Evolutionary conservation across 23 red algal genomes (phyloP).

Genomic region (Gracilaria caudata): DNA sequence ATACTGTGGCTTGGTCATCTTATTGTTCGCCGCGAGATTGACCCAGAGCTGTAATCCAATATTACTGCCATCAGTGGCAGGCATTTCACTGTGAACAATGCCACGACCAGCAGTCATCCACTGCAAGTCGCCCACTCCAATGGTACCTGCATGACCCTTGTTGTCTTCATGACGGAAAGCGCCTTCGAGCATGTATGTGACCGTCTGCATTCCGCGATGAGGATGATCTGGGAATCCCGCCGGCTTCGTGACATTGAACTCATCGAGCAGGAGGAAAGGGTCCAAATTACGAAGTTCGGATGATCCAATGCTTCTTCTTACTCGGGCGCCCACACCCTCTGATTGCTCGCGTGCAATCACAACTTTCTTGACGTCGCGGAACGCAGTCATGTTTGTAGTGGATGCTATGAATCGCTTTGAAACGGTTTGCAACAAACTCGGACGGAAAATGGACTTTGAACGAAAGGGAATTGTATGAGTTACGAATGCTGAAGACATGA

Average conservation of each 20-base stretch:
- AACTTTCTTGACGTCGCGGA: slow-evolving; percentile 57
- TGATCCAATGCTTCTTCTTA: slow-evolving; percentile 83
- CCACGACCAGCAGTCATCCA: slow-evolving; percentile 97
- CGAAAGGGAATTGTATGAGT: slow-evolving; percentile 29
- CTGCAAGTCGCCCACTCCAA: slow-evolving; percentile 82
- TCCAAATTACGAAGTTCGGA: slow-evolving; percentile 66
- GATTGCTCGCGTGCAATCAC: slow-evolving; percentile 86
- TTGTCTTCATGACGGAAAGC: slow-evolving; percentile 91
- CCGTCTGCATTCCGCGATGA: slow-evolving; percentile 79
- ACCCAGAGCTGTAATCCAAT: slow-evolving; percentile 94
- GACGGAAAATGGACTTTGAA: not conserved
- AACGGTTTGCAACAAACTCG: slow-evolving; percentile 8
- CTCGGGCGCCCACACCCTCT: slow-evolving; percentile 91
- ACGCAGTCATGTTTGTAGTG: slow-evolving; percentile 2
- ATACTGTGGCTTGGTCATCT: slow-evolving; percentile 89
- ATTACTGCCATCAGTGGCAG: slow-evolving; percentile 64
- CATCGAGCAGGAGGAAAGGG: slow-evolving; percentile 93
- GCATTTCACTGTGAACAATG: slow-evolving; percentile 95
- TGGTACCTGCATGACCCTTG: slow-evolving; percentile 89
- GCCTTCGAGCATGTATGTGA: slow-evolving; percentile 94
- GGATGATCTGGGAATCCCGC: slow-evolving; percentile 87
- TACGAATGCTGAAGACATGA: slow-evolving; percentile 13
- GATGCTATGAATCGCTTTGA: slow-evolving; percentile 13
- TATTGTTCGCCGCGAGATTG: slow-evolving; percentile 76
- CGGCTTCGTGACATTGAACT: slow-evolving; percentile 81